Conservation (phyloP, 805 yeast species). For the Schwanniomyces vanrijiae region DNA sequence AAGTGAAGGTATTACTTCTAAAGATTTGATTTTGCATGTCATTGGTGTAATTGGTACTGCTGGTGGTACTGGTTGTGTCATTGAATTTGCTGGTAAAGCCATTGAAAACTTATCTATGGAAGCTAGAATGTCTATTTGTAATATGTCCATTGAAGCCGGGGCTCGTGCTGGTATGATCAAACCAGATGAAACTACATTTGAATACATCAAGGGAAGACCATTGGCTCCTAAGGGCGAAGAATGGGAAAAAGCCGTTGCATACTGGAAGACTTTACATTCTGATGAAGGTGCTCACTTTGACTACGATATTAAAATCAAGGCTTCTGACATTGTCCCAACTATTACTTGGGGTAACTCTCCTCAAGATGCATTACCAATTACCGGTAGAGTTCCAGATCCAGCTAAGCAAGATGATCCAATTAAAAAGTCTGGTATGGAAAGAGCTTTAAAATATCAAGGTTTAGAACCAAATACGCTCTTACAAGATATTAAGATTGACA, state of each 20-base stretch:
- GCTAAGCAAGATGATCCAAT: constrained; percentile 66
- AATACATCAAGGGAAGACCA: constrained; percentile 90
- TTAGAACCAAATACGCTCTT: constrained; percentile 80
- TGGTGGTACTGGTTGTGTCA: constrained; percentile 97
- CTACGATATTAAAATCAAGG: constrained; percentile 75
- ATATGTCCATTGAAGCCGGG: constrained; percentile 98
- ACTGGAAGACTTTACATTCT: constrained; percentile 86
- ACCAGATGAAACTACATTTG: constrained; percentile 88
- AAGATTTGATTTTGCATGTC: constrained; percentile 91
- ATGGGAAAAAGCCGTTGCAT: constrained; percentile 90
- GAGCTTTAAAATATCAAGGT: constrained; percentile 93
- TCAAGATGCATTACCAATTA: constrained; percentile 95
- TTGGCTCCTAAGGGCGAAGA: constrained; percentile 91
- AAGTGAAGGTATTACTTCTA: constrained; percentile 88
- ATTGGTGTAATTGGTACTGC: constrained; percentile 98
- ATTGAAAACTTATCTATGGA: constrained; percentile 90
- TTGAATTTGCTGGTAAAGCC: constrained; percentile 96
- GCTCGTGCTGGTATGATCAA: constrained; percentile 99
- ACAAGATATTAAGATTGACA: constrained; percentile 74
- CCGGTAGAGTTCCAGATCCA: constrained; percentile 91
- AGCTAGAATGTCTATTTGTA: constrained; percentile 99
- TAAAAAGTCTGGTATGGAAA: constrained; percentile 79
- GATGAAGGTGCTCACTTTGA: constrained; percentile 93
- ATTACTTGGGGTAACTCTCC: constrained; percentile 99
- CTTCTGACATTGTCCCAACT: constrained; percentile 87